A percentile compares a stretch with the other conserved stretches of the same genome.
These are phyloP conservation scores for Capronia epimyces DNA, from an alignment of 2,329 filamentous ascomycete species.

Conservation along the genomic window DNA sequence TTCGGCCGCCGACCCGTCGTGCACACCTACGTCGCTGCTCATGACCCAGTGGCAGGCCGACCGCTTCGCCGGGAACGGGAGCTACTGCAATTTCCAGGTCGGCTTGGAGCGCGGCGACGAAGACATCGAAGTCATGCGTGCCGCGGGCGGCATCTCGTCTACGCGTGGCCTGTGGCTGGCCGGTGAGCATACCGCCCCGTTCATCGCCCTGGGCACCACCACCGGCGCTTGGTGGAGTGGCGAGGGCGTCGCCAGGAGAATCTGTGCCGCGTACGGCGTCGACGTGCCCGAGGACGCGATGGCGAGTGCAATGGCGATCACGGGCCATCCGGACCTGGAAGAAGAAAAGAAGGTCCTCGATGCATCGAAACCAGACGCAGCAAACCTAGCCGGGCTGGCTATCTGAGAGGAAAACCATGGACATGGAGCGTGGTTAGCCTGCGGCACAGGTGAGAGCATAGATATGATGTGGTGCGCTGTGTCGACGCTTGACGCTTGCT, in stretches of 20 bases:
- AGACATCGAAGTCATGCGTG: conserved; percentile 60
- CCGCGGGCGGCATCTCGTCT: conserved; percentile 38
- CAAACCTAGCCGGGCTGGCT: conserved; percentile 19
- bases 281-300: not conserved
- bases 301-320: not conserved
- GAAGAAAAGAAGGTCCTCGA: conserved; percentile 9
- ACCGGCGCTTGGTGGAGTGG: conserved; percentile 92
- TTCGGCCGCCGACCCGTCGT: conserved; percentile 47
- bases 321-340: not conserved
- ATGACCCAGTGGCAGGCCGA: conserved; percentile 76
- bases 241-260: conserved; percentile 64
- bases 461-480: too few relatives aligned
- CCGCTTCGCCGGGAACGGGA: conserved; percentile 72
- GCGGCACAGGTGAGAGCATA: too few relatives aligned
- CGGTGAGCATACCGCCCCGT: conserved; percentile 85
- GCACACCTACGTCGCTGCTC: conserved; percentile 58
- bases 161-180: conserved; percentile 68
- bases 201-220: conserved; percentile 79
- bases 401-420: conserved; percentile 6
- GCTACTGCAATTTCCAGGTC: conserved; percentile 79
- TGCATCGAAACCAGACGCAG: conserved; percentile 9
- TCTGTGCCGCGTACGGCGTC: conserved; percentile 27
- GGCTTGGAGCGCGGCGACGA: conserved; percentile 64
- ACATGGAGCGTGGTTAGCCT: too few relatives aligned
- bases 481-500: too few relatives aligned